Evolutionary conservation across 805 yeast genomes (phyloP), one percentile per base, ranked within the genome.

Genomic region (Starmerella bombi): DNA sequence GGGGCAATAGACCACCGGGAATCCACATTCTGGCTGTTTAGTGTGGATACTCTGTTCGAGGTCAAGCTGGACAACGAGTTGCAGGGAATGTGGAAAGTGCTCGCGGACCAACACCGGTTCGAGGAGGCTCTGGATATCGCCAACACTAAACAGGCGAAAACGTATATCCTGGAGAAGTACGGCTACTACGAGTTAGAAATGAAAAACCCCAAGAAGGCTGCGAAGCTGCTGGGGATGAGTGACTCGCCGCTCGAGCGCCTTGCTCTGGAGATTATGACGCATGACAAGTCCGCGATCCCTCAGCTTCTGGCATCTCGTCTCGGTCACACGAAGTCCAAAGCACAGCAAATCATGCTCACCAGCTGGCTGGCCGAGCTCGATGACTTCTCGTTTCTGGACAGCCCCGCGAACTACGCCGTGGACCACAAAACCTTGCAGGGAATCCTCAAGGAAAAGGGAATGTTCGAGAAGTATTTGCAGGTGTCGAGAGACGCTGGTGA

Each of bases 21-120:
- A 33, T 54, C 65, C 1, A 81, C 97, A 0, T 80, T 65, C 50
- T 91, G 98, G 98, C 59, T 80, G 3, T 82, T 65, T 51, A 73
- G 91, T 0, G 58, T 62, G 10, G 54, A 60, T 4, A 66, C 66
- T 36, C 73, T 91, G 8, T 80, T 70, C 54, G 98, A 91, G 56
- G 59, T 91, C 5, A 51, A 48, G 8, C 63, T 82, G 10, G 69
- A 69, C 27, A 70, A 79, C 52, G 96, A 88, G 57, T 65, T 75
- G 4, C 63, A 69, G 4, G 80, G 80, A 20, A 75, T 86, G 3
- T 83, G 96, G 94, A 71, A 70, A 39, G 63, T 72, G 0, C 58
- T 77, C 51, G 55, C 76, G n/a, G 67, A 66, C 3, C 64, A 63
- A 37, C 58, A 64, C 6, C 59, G 71, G 42, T 88, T 67, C 57